Evolutionary conservation across 305 asterid species (phyloP).

Genomic region (Solanum hybrid): DNA sequence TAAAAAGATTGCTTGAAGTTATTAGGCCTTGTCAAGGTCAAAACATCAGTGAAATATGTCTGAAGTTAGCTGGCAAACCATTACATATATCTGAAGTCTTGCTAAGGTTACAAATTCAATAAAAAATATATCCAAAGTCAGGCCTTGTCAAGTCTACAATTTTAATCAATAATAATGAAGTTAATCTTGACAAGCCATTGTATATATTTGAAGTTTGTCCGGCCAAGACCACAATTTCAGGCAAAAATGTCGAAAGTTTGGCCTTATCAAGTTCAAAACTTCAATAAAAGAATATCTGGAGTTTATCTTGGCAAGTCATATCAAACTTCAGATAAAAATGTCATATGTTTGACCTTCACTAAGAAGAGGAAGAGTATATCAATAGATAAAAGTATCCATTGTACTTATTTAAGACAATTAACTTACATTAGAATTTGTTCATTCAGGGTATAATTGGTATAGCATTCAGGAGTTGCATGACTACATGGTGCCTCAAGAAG

Average conservation of each 20-base stretch:
- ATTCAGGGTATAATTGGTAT: conserved; percentile 38
- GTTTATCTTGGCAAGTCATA: neutral
- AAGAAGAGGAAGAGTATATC: no score
- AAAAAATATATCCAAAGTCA: neutral
- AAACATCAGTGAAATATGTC: neutral
- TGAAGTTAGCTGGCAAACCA: neutral
- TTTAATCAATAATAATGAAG: neutral
- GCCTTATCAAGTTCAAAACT: no score
- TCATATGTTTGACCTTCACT: neutral
- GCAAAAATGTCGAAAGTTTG: no score
- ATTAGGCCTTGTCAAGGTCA: neutral
- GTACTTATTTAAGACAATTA: neutral
- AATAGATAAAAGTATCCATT: no score
- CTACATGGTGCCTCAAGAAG: conserved; percentile 48
- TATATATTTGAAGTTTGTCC: no score
- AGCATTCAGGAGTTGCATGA: conserved; percentile 34
- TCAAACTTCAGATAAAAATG: neutral
- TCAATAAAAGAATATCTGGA: neutral
- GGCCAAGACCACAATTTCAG: no score
- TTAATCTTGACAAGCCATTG: no score
- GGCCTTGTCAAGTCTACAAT: neutral
- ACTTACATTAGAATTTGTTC: neutral
- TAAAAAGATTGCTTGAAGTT: neutral
- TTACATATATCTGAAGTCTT: neutral
- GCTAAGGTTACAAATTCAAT: neutral